These are phyloP conservation scores for Takashimella koratensis DNA, from an alignment of 1,284 basidiomycete genomes.

Conservation along the genomic window DNA sequence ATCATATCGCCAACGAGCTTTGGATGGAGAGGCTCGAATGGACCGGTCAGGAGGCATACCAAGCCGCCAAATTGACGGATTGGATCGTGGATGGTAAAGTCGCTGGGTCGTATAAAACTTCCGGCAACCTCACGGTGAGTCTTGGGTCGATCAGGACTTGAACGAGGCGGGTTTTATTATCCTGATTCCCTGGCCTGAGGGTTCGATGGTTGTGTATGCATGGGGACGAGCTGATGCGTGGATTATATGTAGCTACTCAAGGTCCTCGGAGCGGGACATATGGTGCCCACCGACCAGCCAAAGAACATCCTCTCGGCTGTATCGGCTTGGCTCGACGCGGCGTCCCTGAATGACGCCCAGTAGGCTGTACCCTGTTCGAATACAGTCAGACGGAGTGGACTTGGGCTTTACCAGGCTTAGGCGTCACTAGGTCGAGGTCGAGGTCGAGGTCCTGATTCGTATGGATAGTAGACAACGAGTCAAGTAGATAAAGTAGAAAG, in stretches of 20 bases:
- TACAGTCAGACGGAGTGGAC: no score
- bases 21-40: conserved; percentile 63
- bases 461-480: no score
- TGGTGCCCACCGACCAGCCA: conserved; percentile 52
- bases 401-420: no score
- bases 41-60: conserved; percentile 59
- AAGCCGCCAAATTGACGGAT: conserved; percentile 47
- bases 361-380: no score
- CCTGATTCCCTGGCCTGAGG: no score
- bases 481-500: no score
- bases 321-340: neutral
- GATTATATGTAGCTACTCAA: conserved; percentile 25
- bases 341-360: no score
- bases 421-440: no score
- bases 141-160: conserved; percentile 52
- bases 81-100: conserved; percentile 52
- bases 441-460: no score
- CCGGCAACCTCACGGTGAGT: conserved; percentile 61
- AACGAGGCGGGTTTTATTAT: neutral
- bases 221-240: neutral
- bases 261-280: conserved; percentile 44
- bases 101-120: conserved; percentile 58
- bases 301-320: conserved; percentile 17
- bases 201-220: neutral
- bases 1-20: conserved; percentile 63